Percentiles rank a stretch among this genome's conserved stretches.
phyloP scores from a whole-genome alignment of 176 grass and related monocot genomes.

The Oryza nivara region DNA sequence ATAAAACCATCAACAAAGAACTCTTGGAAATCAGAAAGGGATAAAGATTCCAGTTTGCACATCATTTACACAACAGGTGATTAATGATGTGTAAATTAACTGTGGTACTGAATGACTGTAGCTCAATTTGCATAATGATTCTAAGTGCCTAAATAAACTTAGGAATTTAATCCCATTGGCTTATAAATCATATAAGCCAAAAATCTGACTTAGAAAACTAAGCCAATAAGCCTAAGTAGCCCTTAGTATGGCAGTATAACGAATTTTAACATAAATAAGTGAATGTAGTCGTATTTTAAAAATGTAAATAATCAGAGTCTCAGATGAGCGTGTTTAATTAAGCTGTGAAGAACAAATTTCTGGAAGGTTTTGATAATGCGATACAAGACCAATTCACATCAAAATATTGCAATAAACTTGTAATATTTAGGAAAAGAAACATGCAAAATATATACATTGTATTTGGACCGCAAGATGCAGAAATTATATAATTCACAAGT shows the following conservation, averaged over 20 bases:
- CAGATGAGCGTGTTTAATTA: neutral
- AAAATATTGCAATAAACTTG: conserved; percentile 12
- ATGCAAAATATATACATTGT: neutral
- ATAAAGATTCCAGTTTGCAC: neutral
- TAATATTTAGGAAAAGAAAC: conserved; percentile 28
- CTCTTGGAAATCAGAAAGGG: neutral
- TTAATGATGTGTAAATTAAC: neutral
- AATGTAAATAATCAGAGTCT: neutral
- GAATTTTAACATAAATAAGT: neutral
- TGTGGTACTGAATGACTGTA: neutral
- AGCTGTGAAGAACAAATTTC: conserved; percentile 2
- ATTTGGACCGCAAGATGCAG: conserved; percentile 5
- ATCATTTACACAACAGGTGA: conserved; percentile 4
- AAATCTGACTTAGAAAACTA: too few species aligned
- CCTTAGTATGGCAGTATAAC: neutral
- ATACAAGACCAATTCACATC: neutral
- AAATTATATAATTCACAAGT: neutral
- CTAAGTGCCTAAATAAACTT: neutral
- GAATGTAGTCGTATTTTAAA: neutral
- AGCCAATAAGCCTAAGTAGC: too few species aligned
- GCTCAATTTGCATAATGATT: conserved; percentile 2
- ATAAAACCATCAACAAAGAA: conserved; percentile 28
- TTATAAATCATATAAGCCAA: too few species aligned
- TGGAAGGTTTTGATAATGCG: neutral
- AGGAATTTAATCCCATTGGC: too few species aligned